A percentile compares a stretch with the other conserved stretches of the same genome.
Evolutionary conservation across 2,329 filamentous ascomycete genomes (phyloP).

Genomic region (Byssochlamys sp.): DNA sequence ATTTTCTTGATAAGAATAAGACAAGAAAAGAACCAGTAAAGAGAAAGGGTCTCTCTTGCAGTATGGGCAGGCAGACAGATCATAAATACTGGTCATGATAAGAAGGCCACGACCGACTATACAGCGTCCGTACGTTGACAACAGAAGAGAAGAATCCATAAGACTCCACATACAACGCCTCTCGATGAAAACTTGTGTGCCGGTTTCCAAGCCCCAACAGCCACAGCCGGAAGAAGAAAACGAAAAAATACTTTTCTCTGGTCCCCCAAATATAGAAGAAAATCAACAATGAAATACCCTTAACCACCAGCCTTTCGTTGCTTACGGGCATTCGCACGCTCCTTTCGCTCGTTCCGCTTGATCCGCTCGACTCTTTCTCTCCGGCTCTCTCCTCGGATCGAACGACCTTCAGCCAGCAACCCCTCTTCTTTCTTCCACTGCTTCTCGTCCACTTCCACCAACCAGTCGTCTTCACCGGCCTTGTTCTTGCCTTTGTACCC

Average conservation of each 20-base stretch:
- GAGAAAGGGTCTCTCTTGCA: not conserved
- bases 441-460: slow-evolving; percentile 81
- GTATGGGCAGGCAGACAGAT: not conserved
- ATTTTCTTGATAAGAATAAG: not conserved
- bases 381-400: slow-evolving; percentile 56
- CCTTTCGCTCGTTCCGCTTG: slow-evolving; percentile 52
- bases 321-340: slow-evolving; percentile 56
- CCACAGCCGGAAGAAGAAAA: not conserved
- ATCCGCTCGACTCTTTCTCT: slow-evolving; percentile 61
- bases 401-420: slow-evolving; percentile 47
- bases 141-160: not conserved
- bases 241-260: not conserved
- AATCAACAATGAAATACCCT: not conserved
- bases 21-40: not conserved
- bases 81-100: not conserved
- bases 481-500: slow-evolving; percentile 88
- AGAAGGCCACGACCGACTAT: not conserved
- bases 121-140: not conserved
- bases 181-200: not conserved
- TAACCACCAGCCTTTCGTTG: slow-evolving; percentile 23
- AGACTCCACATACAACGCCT: not conserved
- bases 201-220: not conserved
- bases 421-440: slow-evolving; percentile 58
- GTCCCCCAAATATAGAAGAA: not conserved
- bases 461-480: slow-evolving; percentile 71